Evolutionary conservation across 2,329 filamentous ascomycete species (phyloP).

Genomic region (Ophiostoma australiae): DNA sequence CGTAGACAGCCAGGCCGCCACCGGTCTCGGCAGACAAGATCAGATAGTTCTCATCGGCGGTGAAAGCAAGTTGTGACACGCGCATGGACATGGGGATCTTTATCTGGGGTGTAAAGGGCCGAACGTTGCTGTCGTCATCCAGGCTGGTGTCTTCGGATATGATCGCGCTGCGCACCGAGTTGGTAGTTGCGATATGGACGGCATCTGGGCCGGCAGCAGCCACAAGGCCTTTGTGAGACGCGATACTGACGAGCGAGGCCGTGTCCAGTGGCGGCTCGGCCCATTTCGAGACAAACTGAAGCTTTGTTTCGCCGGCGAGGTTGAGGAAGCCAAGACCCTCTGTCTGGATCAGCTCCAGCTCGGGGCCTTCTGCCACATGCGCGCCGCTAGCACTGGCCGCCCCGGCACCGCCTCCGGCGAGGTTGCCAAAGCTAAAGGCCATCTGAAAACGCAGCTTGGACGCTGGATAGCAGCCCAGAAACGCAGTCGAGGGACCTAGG

Average conservation of each 20-base stretch:
- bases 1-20: slow-evolving; percentile 78
- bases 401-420: slow-evolving; percentile 41
- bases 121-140: slow-evolving; percentile 56
- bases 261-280: slow-evolving; percentile 67
- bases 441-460: slow-evolving; percentile 37
- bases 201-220: slow-evolving; percentile 81
- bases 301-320: slow-evolving; percentile 72
- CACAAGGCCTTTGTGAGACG: slow-evolving; percentile 71
- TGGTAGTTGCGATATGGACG: slow-evolving; percentile 70
- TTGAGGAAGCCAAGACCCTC: slow-evolving; percentile 82
- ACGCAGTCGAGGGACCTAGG: slow-evolving; percentile 19
- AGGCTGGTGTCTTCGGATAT: slow-evolving; percentile 41
- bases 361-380: slow-evolving; percentile 48
- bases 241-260: slow-evolving; percentile 78
- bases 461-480: slow-evolving; percentile 21
- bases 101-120: slow-evolving; percentile 67
- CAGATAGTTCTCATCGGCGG: slow-evolving; percentile 79
- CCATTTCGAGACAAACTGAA: slow-evolving; percentile 78
- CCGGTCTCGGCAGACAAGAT: slow-evolving; percentile 76
- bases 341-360: slow-evolving; percentile 73
- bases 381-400: slow-evolving; percentile 33
- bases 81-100: slow-evolving; percentile 67
- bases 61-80: slow-evolving; percentile 85
- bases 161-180: slow-evolving; percentile 72
- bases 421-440: slow-evolving; percentile 59